Evolutionary conservation across 2,329 filamentous ascomycete genomes (phyloP), one percentile per base, ranked within the genome.

Genomic region (Paradendryphiella salina): DNA sequence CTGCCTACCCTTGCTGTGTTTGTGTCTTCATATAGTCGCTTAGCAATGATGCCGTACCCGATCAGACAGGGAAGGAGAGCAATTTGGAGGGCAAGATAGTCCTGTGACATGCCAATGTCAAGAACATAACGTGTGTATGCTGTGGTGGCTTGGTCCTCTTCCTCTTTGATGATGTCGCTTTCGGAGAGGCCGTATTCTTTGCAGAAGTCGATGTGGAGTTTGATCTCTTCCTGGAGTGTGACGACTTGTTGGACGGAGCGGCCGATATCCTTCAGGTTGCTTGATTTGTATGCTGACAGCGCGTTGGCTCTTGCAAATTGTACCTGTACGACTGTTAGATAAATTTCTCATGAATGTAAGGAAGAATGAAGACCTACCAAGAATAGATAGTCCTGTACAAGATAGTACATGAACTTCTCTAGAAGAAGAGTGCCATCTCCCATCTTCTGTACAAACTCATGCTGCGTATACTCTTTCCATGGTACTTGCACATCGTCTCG

Each of bases 331-430:
- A n/a, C 5, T 15, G 45, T 69, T 32, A 66, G 40, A 33, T n/a
- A 7, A n/a, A 18, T 15, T 31, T 20, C 5, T 14, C 6, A 15
- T 13, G 13, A 9, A 18, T 5, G 4, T 6, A 32, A 26, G 33
- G 10, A 32, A 26, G 14, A 1, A 14, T 11, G 11, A 20, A 28
- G 26, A 67, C 79, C 34, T 64, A 94, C 88, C 35, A 96, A 76
- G 66, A 94, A 97, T 4, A 96, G 79, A 65, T 96, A 96, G 66
- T 97, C 93, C 64, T 97, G 93, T 8, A 94, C 81, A 48, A 97
- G 83, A 69, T 96, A 97, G 32, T 87, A 82, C 71, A 91, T 94
- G 78, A 96, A 97, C 0, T 85, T 86, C 35, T 88, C 83, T 1
- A 87, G 62, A 0, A 89, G 87, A 15, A 97, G 77, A 6, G 82